Base-by-base conservation (phyloP, 371 early-diverging fungal species). In the Sporodiniella umbellata region DNA sequence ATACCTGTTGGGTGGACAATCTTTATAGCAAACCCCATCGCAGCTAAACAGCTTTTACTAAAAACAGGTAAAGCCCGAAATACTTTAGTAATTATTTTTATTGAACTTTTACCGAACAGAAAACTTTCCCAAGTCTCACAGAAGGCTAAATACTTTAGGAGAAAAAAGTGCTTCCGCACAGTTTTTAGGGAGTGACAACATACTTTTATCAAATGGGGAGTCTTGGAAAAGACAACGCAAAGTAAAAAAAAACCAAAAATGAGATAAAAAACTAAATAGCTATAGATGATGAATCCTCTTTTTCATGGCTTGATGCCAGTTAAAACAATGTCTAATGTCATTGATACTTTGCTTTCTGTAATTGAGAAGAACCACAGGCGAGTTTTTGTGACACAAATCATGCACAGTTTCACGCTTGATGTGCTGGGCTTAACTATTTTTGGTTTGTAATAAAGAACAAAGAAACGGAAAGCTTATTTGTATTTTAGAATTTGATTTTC, bases 301-400 rank as follows among this genome's bases (percentile, higher is more conserved):
- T 75, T 75, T 40, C 66, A 65, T 53, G 62, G 69, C 21, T 37
- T 66, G 1, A 60, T 67, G 57, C 71, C 69, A 23, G 56, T 71
- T 3, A 45, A 56, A 10, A 31, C 8, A 19, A 19, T 40, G 21
- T 18, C 40, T 10, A 44, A 33, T 33, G 19, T 67, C 5, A 42
- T 60, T 22, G 33, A 43, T 10, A 56, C 54, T 22, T 37, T 49
- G 0, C 57, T 64, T n/a, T 15, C 44, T 0, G 30, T 56, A 3
- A 48, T 68, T 19, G 56, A 68, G 12, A 26, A 49, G n/a, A n/a
- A 22, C 8, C 22, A 51, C 6, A 48, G 47, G 4, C n/a, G 25
- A 0, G 26, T 52, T 10, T 17, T 26, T 37, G 42, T 58, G 12
- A 24, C 46, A 10, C 24, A 37, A 1, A 28, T 37, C 24, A 60